These are phyloP conservation scores for Aspergillus sergii DNA, from an alignment of 2,329 filamentous ascomycete species.

Conservation along the genomic window DNA sequence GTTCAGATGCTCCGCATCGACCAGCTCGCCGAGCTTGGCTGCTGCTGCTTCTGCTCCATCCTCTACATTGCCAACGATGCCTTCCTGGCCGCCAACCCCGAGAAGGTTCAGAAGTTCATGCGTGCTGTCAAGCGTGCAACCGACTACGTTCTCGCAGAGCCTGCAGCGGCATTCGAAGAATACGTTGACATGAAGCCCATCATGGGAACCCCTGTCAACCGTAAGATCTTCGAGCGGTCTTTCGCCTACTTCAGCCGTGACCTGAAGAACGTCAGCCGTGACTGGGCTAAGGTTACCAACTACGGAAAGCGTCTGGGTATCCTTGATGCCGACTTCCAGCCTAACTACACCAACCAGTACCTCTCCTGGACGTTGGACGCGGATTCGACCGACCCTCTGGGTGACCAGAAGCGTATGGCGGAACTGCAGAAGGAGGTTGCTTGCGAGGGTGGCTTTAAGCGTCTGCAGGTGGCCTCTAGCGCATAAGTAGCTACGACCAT, in stretches of 20 bases:
- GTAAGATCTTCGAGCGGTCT: constrained; percentile 78
- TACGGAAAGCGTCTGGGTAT: constrained; percentile 76
- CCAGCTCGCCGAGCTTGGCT: constrained; percentile 75
- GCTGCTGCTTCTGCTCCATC: constrained; percentile 83
- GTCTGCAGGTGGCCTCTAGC: constrained; percentile 33
- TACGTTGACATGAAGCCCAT: constrained; percentile 73
- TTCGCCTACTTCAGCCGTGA: constrained; percentile 76
- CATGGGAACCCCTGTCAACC: constrained; percentile 69
- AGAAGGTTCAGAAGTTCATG: constrained; percentile 69
- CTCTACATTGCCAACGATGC: constrained; percentile 77
- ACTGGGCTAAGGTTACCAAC: constrained; percentile 76
- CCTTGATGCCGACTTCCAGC: constrained; percentile 62
- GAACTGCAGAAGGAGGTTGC: constrained; percentile 69
- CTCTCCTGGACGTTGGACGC: constrained; percentile 66
- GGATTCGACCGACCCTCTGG: constrained; percentile 68
- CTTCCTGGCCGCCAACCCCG: constrained; percentile 68
- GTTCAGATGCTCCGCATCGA: constrained; percentile 83
- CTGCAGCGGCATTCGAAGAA: constrained; percentile 65
- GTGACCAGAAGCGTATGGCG: constrained; percentile 75
- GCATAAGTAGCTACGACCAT: constrained; percentile 20
- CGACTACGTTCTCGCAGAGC: constrained; percentile 68
- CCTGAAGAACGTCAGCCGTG: constrained; percentile 71
- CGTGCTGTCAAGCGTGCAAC: constrained; percentile 74
- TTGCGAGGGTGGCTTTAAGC: constrained; percentile 61
- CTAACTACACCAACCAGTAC: constrained; percentile 76